phyloP scores from a whole-genome alignment of 2,329 filamentous ascomycete species.

The Didymella glomerata region DNA sequence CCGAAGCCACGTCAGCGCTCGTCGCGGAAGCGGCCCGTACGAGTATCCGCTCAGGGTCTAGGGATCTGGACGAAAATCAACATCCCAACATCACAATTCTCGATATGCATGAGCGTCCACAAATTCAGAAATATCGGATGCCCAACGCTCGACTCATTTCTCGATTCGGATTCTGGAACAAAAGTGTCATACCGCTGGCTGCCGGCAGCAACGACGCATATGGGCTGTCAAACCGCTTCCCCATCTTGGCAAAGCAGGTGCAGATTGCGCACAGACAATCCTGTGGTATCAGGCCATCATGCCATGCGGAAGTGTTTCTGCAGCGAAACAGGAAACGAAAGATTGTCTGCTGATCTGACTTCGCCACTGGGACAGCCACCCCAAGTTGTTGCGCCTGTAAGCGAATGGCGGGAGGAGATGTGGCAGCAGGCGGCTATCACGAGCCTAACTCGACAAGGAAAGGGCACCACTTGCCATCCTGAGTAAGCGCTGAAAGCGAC shows the following conservation, averaged over 20 bases:
- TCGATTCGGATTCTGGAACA: background rate
- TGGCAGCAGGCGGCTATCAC: constrained; percentile 7
- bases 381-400: constrained; percentile 8
- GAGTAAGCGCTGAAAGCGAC: constrained; percentile 2
- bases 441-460: constrained; percentile 10
- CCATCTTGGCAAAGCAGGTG: constrained; percentile 20
- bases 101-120: constrained; percentile 6
- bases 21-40: constrained; percentile 20
- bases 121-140: background rate
- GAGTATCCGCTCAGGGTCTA: constrained; percentile 4
- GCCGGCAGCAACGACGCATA: background rate
- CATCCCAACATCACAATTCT: background rate
- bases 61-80: background rate
- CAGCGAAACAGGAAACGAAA: constrained; percentile 1
- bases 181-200: background rate
- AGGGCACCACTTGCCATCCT: constrained; percentile 19
- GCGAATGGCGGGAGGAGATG: constrained; percentile 7
- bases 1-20: constrained; percentile 18
- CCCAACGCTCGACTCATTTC: constrained; percentile 1
- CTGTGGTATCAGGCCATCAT: constrained; percentile 16
- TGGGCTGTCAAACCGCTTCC: constrained; percentile 20
- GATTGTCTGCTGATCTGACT: constrained; percentile 15
- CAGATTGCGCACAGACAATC: constrained; percentile 10
- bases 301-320: constrained; percentile 8
- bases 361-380: constrained; percentile 14